Evolutionary conservation across 2,329 filamentous ascomycete genomes (phyloP), one percentile per base, ranked within the genome.

Genomic region (Coniochaeta sp.): DNA sequence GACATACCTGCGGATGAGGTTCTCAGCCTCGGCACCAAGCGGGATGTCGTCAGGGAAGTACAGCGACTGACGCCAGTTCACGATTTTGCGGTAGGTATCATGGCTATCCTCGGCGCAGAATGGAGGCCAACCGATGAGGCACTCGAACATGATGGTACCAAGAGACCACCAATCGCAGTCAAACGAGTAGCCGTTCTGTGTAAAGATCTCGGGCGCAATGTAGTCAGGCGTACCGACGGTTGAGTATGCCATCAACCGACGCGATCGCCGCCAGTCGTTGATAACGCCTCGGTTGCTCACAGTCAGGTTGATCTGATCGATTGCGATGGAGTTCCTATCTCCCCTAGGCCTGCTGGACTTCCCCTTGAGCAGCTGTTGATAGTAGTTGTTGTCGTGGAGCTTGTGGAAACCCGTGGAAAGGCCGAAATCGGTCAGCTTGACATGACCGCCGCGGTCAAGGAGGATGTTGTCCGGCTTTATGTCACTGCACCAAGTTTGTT

Each of bases 391-490:
- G 73, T 97, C 93, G 74, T 99, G 95, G 63, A 96, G 88, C 74
- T 96, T 96, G 76, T 97, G 95, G 81, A 97, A 98, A 65, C 95
- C 95, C 10, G 95, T 99, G 0, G 95, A 98, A 30, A 99, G 83
- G 77, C 95, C 95, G 67, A 99, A 99, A 76, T 99, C 95, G 12
- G 95, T 98, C 67, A 99, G 81, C 79, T 99, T 99, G 76, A 99
- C 95, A 75, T 99, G 95, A 58, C 95, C 95, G 61, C 93, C 92
- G 61, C 92, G 87, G 71, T 99, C 95, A 56, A 99, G 86, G 55
- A 99, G 83, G 71, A 99, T 98, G 72, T 99, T 99, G 78, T 99
- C 95, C 14, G 95, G 95, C 76, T 99, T 99, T 79, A 99, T 99
- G 71, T 99, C 95, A 81, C 93, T 96, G 64, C 1, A 14, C n/a